Conservation (phyloP, 169 alveolate species). For the Eimeria falciformis region DNA sequence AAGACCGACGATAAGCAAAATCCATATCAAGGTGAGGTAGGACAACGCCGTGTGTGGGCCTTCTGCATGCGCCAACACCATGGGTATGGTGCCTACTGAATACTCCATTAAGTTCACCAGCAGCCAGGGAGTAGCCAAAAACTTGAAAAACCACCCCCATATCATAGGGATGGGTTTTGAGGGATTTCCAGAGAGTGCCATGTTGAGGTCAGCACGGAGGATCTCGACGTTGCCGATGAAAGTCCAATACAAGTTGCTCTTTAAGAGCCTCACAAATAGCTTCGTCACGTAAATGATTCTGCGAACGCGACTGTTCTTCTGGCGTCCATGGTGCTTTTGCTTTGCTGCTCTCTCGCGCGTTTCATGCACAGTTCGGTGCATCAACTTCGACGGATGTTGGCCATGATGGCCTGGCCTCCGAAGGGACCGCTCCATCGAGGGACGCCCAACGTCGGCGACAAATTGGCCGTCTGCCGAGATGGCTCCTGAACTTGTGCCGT, state of each 20-base stretch:
- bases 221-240: conserved; percentile 52
- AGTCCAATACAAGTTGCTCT: conserved; percentile 51
- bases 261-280: neutral
- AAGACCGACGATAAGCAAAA: neutral
- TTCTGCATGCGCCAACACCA: neutral
- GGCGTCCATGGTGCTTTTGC: too few species aligned
- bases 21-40: neutral
- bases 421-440: neutral
- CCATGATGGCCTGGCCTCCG: neutral
- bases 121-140: conserved; percentile 55
- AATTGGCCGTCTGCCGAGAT: too few species aligned
- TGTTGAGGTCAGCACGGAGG: neutral
- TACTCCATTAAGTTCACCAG: conserved; percentile 17
- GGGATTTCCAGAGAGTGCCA: conserved; percentile 47
- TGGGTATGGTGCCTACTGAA: conserved; percentile 1
- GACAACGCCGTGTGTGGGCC: neutral
- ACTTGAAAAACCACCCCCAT: conserved; percentile 52
- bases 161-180: conserved; percentile 15
- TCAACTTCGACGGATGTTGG: neutral
- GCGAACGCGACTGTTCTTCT: neutral
- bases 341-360: too few species aligned
- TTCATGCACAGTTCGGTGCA: too few species aligned
- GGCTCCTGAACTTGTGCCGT: too few species aligned
- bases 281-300: too few species aligned
- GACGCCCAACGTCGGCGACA: too few species aligned